Evolutionary conservation across 305 asterid species (phyloP).

Genomic region (Solanum hybrid): DNA sequence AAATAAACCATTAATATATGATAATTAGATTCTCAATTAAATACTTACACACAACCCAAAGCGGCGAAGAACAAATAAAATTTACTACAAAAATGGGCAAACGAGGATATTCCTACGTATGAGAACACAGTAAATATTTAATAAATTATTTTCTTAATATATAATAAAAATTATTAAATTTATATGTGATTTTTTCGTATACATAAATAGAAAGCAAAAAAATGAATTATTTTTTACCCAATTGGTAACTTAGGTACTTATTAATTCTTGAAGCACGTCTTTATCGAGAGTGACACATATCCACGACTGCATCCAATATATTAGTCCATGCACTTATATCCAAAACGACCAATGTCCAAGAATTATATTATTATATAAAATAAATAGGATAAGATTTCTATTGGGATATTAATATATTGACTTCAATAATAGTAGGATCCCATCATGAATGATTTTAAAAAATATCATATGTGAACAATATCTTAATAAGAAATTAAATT

Average conservation of each 20-base stretch:
- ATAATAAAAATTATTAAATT: background rate
- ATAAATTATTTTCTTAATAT: no score
- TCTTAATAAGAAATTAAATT: background rate
- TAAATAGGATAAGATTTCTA: background rate
- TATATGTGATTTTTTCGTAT: accelerated
- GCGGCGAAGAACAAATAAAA: no score
- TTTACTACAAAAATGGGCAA: no score
- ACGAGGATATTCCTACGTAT: no score
- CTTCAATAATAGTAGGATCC: background rate
- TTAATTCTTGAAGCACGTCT: background rate
- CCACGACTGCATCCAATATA: background rate
- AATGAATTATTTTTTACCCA: background rate
- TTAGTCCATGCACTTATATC: background rate
- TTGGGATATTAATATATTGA: background rate
- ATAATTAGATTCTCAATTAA: no score
- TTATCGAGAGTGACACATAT: slow-evolving; percentile 1
- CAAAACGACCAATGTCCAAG: background rate
- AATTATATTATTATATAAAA: background rate
- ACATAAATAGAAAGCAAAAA: background rate
- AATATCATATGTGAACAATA: background rate
- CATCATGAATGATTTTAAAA: background rate
- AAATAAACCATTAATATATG: no score
- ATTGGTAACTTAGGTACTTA: background rate
- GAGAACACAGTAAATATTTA: no score
- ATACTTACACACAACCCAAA: no score